These are phyloP conservation scores for Euphorbia pulcherrima DNA, from an alignment of 345 rosid genomes.

Conservation along the genomic window DNA sequence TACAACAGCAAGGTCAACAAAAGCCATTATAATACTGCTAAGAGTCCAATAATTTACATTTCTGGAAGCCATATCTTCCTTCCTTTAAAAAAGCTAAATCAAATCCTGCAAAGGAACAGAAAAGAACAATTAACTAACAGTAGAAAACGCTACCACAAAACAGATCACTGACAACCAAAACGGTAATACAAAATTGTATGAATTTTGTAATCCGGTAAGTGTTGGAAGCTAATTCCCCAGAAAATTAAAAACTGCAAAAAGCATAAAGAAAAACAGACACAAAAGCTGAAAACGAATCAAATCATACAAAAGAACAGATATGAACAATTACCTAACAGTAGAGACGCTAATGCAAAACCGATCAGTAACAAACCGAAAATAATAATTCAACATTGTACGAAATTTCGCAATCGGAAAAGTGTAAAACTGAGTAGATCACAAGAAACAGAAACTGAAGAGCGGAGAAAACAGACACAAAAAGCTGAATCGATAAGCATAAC, in stretches of 20 bases:
- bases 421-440: too few species aligned
- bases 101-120: not conserved
- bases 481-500: not conserved
- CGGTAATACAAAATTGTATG: not conserved
- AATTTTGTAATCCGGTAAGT: not conserved
- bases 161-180: not conserved
- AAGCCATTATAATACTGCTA: slow-evolving; percentile 19
- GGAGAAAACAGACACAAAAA: not conserved
- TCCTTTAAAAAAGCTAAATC: not conserved
- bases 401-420: too few species aligned
- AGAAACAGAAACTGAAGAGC: slow-evolving; percentile 9
- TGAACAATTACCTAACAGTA: too few species aligned
- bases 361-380: too few species aligned
- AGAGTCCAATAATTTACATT: slow-evolving; percentile 23
- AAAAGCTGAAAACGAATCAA: too few species aligned
- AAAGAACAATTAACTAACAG: not conserved
- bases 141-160: not conserved
- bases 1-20: slow-evolving; percentile 23
- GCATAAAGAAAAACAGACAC: not conserved
- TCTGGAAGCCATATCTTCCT: slow-evolving; percentile 10
- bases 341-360: too few species aligned
- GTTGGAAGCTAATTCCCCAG: not conserved
- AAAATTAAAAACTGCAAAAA: too few species aligned
- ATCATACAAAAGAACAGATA: too few species aligned
- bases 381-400: too few species aligned